phyloP scores from a whole-genome alignment of 805 yeast species.

The Grigorovia jiainica region DNA sequence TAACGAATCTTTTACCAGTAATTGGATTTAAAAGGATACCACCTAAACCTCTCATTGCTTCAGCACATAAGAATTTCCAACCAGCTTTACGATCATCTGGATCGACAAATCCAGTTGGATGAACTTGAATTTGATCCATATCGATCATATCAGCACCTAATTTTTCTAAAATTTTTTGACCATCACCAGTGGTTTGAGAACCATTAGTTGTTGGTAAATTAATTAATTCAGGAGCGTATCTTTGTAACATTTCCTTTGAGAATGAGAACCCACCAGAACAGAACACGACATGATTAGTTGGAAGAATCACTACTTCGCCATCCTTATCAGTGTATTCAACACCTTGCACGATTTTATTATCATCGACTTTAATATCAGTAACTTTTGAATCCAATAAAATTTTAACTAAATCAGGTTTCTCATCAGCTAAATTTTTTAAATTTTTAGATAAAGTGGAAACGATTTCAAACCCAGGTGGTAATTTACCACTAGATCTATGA shows the following conservation, averaged over 20 bases:
- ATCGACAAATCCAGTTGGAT: slow-evolving; percentile 54
- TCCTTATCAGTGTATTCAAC: slow-evolving; percentile 32
- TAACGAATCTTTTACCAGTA: slow-evolving; percentile 41
- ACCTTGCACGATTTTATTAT: slow-evolving; percentile 29
- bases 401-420: slow-evolving; percentile 24
- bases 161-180: slow-evolving; percentile 39
- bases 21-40: slow-evolving; percentile 40
- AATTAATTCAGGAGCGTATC: slow-evolving; percentile 39
- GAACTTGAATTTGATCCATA: slow-evolving; percentile 52
- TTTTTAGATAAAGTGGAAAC: slow-evolving; percentile 36
- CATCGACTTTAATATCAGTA: slow-evolving; percentile 24
- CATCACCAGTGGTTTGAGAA: slow-evolving; percentile 49
- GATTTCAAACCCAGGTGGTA: slow-evolving; percentile 55
- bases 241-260: slow-evolving; percentile 30
- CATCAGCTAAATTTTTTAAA: slow-evolving; percentile 27
- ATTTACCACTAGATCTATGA: slow-evolving; percentile 56
- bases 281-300: slow-evolving; percentile 33
- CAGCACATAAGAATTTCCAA: slow-evolving; percentile 53
- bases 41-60: slow-evolving; percentile 50
- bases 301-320: slow-evolving; percentile 17
- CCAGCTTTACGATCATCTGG: slow-evolving; percentile 31
- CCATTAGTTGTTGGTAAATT: slow-evolving; percentile 49
- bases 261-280: slow-evolving; percentile 53
- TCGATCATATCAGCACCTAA: slow-evolving; percentile 42
- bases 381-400: slow-evolving; percentile 34